Evolutionary conservation across 2,329 filamentous ascomycete genomes (phyloP).

Genomic region (Talaromyces rugulosus): DNA sequence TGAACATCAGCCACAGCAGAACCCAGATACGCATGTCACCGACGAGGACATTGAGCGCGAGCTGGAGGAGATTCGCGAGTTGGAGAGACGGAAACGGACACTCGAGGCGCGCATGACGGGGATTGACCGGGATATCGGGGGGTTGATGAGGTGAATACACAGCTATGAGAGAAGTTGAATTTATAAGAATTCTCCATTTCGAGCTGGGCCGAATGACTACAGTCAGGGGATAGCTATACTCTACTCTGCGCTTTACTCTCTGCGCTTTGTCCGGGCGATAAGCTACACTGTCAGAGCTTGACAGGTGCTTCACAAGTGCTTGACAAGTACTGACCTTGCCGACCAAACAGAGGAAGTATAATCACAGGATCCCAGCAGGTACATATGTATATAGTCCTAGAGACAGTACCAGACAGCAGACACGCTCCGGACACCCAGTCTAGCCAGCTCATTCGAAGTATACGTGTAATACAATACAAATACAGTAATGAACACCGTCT

Average conservation of each 20-base stretch:
- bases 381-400: background rate
- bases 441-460: background rate
- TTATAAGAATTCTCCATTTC: background rate
- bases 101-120: slow-evolving; percentile 62
- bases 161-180: background rate
- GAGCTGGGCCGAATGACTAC: background rate
- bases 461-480: background rate
- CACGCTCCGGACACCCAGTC: background rate
- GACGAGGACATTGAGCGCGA: slow-evolving; percentile 43
- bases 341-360: background rate
- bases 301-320: background rate
- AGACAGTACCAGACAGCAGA: background rate
- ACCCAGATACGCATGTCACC: slow-evolving; percentile 27
- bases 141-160: slow-evolving; percentile 48
- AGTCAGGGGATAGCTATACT: background rate
- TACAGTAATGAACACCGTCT: background rate
- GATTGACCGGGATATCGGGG: slow-evolving; percentile 66
- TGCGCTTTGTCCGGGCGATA: too few relatives aligned
- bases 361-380: background rate
- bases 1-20: slow-evolving; percentile 14
- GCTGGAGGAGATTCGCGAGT: slow-evolving; percentile 54
- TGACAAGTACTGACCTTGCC: background rate
- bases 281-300: background rate
- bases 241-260: too few relatives aligned
- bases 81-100: slow-evolving; percentile 60